A percentile compares a stretch with the other conserved stretches of the same genome.
phyloP scores from a whole-genome alignment of 2,329 filamentous ascomycete genomes.

The Purpureocillium lavendulum region DNA sequence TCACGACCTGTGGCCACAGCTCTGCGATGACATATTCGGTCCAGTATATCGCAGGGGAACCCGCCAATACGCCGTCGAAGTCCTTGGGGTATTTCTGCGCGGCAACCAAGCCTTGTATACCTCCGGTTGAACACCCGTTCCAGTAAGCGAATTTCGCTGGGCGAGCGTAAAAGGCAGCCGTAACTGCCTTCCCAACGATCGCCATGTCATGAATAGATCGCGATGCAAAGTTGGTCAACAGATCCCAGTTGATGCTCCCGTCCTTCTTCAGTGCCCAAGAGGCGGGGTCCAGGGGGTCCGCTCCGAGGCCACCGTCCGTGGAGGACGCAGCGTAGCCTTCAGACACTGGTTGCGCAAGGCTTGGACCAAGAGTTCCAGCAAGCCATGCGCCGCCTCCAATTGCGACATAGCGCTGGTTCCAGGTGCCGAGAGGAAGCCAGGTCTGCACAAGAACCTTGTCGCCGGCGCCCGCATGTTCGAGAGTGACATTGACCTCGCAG shows the following conservation, averaged over 20 bases:
- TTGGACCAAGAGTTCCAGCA: slow-evolving; percentile 10
- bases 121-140: slow-evolving; percentile 44
- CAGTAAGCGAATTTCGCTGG: slow-evolving; percentile 37
- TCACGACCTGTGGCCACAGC: slow-evolving; percentile 18
- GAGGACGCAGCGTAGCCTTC: slow-evolving; percentile 12
- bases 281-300: slow-evolving; percentile 3
- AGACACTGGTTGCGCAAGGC: not conserved
- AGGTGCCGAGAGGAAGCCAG: slow-evolving; percentile 15
- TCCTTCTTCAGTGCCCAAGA: slow-evolving; percentile 6
- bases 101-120: slow-evolving; percentile 42
- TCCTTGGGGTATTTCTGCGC: slow-evolving; percentile 40
- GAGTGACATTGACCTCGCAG: slow-evolving; percentile 19
- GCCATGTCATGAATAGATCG: slow-evolving; percentile 36
- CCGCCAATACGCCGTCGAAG: slow-evolving; percentile 29
- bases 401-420: slow-evolving; percentile 20
- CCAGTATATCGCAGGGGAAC: slow-evolving; percentile 25
- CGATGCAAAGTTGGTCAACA: slow-evolving; percentile 19
- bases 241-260: slow-evolving; percentile 10
- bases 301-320: slow-evolving; percentile 15
- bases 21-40: slow-evolving; percentile 10
- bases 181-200: slow-evolving; percentile 37
- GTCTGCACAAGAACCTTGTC: slow-evolving; percentile 15
- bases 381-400: slow-evolving; percentile 21
- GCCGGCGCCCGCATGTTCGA: slow-evolving; percentile 14
- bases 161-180: slow-evolving; percentile 35